A percentile compares a stretch with the other conserved stretches of the same genome.
Evolutionary conservation across 257 asterid genomes (phyloP).

Genomic region (Solanum ahanhuiri): DNA sequence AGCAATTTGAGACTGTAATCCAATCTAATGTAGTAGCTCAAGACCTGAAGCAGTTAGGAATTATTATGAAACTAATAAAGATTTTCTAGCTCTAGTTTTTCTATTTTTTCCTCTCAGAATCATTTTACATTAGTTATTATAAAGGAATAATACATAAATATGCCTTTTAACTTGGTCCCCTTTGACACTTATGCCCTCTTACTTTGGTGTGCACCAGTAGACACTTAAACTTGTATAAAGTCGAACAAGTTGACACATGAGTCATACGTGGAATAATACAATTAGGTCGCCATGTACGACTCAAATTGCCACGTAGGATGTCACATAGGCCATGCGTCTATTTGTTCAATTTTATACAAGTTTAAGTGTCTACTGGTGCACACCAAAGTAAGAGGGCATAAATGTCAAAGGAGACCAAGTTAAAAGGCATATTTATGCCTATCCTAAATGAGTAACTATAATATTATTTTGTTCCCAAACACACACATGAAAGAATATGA

Average conservation of each 20-base stretch:
- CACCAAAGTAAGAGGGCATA: neutral
- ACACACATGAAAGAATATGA: neutral
- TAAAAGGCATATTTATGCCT: neutral
- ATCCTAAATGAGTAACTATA: neutral
- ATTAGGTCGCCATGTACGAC: too few species aligned
- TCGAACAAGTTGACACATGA: too few species aligned
- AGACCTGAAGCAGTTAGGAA: neutral
- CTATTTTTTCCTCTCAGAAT: neutral
- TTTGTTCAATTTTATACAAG: too few species aligned
- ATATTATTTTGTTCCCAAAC: neutral
- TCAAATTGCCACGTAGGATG: neutral
- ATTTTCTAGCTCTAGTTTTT: neutral
- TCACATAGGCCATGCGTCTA: too few species aligned
- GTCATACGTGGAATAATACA: neutral
- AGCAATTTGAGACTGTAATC: conserved; percentile 27
- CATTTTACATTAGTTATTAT: neutral
- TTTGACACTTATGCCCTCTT: neutral
- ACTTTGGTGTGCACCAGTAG: too few species aligned
- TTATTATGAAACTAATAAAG: neutral
- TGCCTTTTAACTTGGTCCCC: neutral
- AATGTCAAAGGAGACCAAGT: too few species aligned
- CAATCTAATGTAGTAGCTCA: neutral
- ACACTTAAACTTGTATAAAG: too few species aligned
- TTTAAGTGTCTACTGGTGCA: too few species aligned
- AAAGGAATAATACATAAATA: too few species aligned